Evolutionary conservation across 805 yeast genomes (phyloP).

Genomic region (Yamadazyma tumulicola): DNA sequence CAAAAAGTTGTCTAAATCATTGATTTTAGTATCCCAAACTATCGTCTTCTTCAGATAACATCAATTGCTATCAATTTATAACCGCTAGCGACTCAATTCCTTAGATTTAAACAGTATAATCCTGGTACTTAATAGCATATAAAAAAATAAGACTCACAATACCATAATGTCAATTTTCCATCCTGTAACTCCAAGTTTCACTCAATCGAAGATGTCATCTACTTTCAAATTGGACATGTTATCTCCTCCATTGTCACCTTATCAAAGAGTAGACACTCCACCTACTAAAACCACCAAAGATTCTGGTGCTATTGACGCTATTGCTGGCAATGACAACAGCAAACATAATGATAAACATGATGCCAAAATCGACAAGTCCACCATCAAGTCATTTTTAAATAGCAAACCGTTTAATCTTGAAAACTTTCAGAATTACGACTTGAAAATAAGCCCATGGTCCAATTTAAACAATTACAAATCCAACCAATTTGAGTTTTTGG

Average conservation of each 20-base stretch:
- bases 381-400: constrained; percentile 8
- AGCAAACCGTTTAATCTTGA: constrained; percentile 47
- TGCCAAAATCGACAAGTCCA: constrained; percentile 4
- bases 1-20: too few relatives aligned
- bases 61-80: too few relatives aligned
- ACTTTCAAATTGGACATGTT: constrained; percentile 25
- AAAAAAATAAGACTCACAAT: constrained; percentile 1
- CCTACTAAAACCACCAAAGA: background rate
- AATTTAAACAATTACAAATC: constrained; percentile 44
- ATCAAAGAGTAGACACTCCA: constrained; percentile 18
- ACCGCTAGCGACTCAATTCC: too few relatives aligned
- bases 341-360: background rate
- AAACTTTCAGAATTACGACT: constrained; percentile 40
- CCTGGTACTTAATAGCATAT: too few relatives aligned
- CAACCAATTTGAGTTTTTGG: constrained; percentile 49
- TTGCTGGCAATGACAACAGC: constrained; percentile 1
- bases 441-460: constrained; percentile 52
- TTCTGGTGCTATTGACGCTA: background rate
- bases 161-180: constrained; percentile 28
- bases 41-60: too few relatives aligned
- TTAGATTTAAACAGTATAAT: too few relatives aligned
- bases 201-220: constrained; percentile 9
- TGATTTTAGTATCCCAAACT: too few relatives aligned
- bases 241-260: constrained; percentile 47
- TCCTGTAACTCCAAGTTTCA: constrained; percentile 36